phyloP scores from a whole-genome alignment of 139 green algal species.

The Micromonas commoda region DNA sequence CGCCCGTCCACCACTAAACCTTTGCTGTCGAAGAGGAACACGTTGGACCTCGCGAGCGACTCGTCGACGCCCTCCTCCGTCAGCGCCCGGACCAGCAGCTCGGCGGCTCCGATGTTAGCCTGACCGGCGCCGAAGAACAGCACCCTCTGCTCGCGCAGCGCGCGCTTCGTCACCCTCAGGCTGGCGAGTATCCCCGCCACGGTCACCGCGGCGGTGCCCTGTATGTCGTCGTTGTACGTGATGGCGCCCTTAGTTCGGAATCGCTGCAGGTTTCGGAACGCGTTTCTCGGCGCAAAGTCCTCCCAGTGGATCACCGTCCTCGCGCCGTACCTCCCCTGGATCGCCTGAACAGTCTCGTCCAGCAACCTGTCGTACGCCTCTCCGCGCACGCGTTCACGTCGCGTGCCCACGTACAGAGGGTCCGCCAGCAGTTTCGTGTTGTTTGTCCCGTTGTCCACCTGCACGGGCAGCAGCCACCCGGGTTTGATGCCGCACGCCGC shows the following conservation, averaged over 20 bases:
- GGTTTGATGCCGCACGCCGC: conserved; percentile 55
- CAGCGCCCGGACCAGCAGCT: conserved; percentile 48
- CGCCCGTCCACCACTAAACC: conserved; percentile 45
- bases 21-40: conserved; percentile 61
- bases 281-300: conserved; percentile 58
- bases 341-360: conserved; percentile 63
- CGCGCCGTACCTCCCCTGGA: conserved; percentile 51
- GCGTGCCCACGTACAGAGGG: conserved; percentile 57
- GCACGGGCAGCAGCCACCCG: conserved; percentile 63
- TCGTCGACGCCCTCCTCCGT: conserved; percentile 31
- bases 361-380: conserved; percentile 44
- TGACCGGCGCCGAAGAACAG: conserved; percentile 52
- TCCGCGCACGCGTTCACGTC: conserved; percentile 35
- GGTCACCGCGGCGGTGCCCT: conserved; percentile 58
- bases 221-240: conserved; percentile 63
- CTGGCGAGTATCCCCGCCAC: conserved; percentile 53
- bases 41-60: conserved; percentile 48
- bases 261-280: conserved; percentile 50
- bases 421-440: conserved; percentile 65
- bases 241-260: conserved; percentile 56
- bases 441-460: conserved; percentile 84
- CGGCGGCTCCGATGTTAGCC: conserved; percentile 57
- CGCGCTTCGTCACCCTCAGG: neutral
- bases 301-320: conserved; percentile 62
- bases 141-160: conserved; percentile 18